Percentiles rank a stretch among this genome's conserved stretches.
These are phyloP conservation scores for Ogataea corticis DNA, from an alignment of 805 yeast genomes.

Conservation along the genomic window DNA sequence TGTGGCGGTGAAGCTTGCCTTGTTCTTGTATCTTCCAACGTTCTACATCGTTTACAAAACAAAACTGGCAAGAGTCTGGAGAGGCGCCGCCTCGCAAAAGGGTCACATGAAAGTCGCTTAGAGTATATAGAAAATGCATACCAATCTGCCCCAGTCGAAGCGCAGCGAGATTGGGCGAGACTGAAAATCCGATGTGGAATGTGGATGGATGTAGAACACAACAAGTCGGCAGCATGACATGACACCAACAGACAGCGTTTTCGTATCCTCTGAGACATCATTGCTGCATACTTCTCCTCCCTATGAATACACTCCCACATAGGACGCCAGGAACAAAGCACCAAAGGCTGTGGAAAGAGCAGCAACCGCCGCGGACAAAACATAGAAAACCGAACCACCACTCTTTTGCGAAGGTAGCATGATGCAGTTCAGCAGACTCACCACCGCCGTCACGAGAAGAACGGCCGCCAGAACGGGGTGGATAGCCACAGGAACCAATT, in stretches of 20 bases:
- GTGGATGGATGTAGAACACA: too few relatives aligned
- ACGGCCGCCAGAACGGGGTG: conserved; percentile 21
- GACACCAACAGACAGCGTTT: too few relatives aligned
- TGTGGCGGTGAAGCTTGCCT: conserved; percentile 10
- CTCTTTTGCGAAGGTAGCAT: conserved; percentile 5
- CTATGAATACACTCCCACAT: conserved; percentile 34
- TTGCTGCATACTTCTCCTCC: too few relatives aligned
- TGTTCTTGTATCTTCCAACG: conserved; percentile 23
- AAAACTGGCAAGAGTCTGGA: conserved; percentile 19
- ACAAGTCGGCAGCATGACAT: too few relatives aligned
- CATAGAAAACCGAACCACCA: conserved; percentile 10
- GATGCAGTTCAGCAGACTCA: conserved; percentile 9
- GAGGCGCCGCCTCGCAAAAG: background rate
- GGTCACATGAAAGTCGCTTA: conserved; percentile 1
- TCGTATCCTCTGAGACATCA: too few relatives aligned
- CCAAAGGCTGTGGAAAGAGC: conserved; percentile 32
- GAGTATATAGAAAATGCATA: too few relatives aligned
- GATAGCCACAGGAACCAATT: conserved; percentile 13
- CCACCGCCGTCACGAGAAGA: conserved; percentile 1
- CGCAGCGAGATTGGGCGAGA: background rate
- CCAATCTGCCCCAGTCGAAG: background rate
- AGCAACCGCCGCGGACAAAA: conserved; percentile 20
- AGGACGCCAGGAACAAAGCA: conserved; percentile 30
- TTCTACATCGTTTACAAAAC: conserved; percentile 26
- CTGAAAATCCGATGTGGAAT: background rate